Evolutionary conservation across 495 filamentous ascomycete genomes (phyloP), one percentile per base, ranked within the genome.

Genomic region (Pyrenopolyporus hunteri): DNA sequence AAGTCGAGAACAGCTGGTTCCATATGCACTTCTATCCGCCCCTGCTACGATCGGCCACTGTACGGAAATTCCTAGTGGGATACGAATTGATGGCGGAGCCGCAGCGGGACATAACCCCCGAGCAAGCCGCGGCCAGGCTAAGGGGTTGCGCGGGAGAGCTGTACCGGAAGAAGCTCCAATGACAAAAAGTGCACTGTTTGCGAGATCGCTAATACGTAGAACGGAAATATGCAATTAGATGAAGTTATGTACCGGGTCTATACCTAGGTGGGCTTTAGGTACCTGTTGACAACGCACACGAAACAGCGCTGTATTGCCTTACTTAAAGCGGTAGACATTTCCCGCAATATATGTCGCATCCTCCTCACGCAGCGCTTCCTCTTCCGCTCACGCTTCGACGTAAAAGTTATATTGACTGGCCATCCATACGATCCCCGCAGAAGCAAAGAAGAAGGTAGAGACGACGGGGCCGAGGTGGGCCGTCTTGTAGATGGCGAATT

Each of bases 1-100:
- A 97, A 73, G 81, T 91, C 26, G 90, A 95, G 68, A 83, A 85
- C 11, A 91, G 89, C 44, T 90, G 96, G 79, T 85, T 98, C 71
- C 94, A 98, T 71, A 83, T 98, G 77, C 94, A 98, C 75, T 98
- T 98, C 74, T 97, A 96, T 73, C 94, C 94, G 11, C 94, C 94
- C 6, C 79, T 98, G 32, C 81, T 98, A 60, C 85, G 94, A 36
- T 96, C 92, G 59, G 94, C 94, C 8, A 93, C 90, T 4, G 95
- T 98, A 26, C 85, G 88, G 54, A 98, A 98, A 79, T 98, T 98
- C 76, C 68, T 97, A 33, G 94, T 98, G 22, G 94, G 94, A 47
- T 97, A 93, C 72, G 93, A 98, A 75, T 76, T 98, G 79, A 85
- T 98, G 86, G 94, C 89, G 1, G 94, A 98, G 75, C 94, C 94